A percentile compares a stretch with the other conserved stretches of the same genome.
Evolutionary conservation across 1,139 yeast species (phyloP).

Genomic region (Torulaspora globosa): DNA sequence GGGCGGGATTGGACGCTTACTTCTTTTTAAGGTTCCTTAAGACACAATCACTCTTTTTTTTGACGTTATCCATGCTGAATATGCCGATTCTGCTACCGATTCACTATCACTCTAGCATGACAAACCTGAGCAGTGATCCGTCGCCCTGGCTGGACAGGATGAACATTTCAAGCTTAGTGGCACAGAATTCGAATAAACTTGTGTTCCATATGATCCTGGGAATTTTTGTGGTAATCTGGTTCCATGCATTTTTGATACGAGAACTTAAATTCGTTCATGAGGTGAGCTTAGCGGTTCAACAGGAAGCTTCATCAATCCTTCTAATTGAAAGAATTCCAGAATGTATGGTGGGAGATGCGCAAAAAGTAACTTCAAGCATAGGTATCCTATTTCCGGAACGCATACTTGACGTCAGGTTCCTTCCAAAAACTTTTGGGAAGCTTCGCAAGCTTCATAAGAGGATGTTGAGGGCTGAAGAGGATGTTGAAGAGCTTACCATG

Average conservation of each 20-base stretch:
- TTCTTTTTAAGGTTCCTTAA: conserved; percentile 54
- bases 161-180: conserved; percentile 59
- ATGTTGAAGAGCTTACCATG: conserved; percentile 42
- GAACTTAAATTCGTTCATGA: conserved; percentile 46
- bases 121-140: conserved; percentile 18
- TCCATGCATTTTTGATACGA: conserved; percentile 49
- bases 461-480: conserved; percentile 38
- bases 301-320: conserved; percentile 41
- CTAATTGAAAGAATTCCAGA: conserved; percentile 50
- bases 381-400: conserved; percentile 25
- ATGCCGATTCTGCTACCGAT: conserved; percentile 55
- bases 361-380: conserved; percentile 36
- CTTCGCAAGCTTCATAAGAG: conserved; percentile 37
- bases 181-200: conserved; percentile 43
- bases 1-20: conserved; percentile 60
- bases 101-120: conserved; percentile 45
- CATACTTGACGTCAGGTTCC: conserved; percentile 48
- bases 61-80: conserved; percentile 48
- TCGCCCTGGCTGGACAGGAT: conserved; percentile 51
- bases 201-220: conserved; percentile 55
- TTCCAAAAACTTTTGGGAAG: conserved; percentile 43
- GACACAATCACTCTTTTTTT: conserved; percentile 47
- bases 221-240: conserved; percentile 47
- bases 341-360: conserved; percentile 36
- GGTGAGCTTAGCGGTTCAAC: conserved; percentile 37